Evolutionary conservation across 2,329 filamentous ascomycete species (phyloP).

Genomic region (Zelopaecilomyces penicillatus): DNA sequence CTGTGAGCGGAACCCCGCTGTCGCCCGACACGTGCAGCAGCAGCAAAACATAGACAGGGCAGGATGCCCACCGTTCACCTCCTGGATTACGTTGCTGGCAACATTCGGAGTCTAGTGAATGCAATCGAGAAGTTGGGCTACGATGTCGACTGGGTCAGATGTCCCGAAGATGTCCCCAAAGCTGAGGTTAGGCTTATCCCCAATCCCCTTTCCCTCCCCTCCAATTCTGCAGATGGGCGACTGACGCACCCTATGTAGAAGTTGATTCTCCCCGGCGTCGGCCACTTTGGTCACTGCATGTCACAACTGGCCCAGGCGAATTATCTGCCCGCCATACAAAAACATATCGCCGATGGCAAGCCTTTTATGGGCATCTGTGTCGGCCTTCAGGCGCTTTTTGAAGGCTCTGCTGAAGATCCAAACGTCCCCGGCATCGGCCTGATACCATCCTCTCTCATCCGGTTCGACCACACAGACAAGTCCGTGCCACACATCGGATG

Average conservation of each 20-base stretch:
- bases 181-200: constrained; percentile 57
- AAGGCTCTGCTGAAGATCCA: constrained; percentile 72
- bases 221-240: too few relatives aligned
- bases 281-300: constrained; percentile 95
- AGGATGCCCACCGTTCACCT: constrained; percentile 71
- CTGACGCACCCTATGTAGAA: constrained; percentile 45
- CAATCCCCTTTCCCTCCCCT: not conserved
- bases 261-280: constrained; percentile 91
- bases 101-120: constrained; percentile 92
- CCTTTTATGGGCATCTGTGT: constrained; percentile 98
- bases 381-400: constrained; percentile 82
- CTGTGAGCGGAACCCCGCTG: too few relatives aligned
- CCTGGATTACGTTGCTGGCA: constrained; percentile 87
- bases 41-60: constrained; percentile 1
- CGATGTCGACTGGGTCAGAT: constrained; percentile 82
- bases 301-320: constrained; percentile 73
- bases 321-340: constrained; percentile 72
- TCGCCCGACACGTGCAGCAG: too few relatives aligned
- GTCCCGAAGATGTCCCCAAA: constrained; percentile 72
- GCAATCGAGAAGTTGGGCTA: constrained; percentile 95
- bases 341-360: constrained; percentile 83
- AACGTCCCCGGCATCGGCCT: constrained; percentile 65
- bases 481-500: constrained; percentile 98
- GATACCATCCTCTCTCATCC: constrained; percentile 61
- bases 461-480: constrained; percentile 71